Evolutionary conservation across 441 rosid species (phyloP), one percentile per base, ranked within the genome.

Genomic region (Dalechampia spathulata): DNA sequence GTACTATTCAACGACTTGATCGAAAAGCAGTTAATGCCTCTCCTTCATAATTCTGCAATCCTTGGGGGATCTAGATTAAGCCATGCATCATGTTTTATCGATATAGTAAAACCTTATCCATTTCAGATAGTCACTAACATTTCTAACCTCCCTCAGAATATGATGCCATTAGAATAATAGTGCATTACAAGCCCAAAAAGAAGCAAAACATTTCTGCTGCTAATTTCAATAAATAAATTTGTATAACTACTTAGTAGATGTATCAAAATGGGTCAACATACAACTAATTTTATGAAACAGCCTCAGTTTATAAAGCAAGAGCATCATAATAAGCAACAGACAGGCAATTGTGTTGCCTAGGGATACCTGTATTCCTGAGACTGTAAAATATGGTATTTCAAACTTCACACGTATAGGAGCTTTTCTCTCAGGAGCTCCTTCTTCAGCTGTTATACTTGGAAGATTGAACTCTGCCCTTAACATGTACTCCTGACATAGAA

Each of bases 391-490:
- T 22, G 97, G 99, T 69, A 94, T 94, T 77, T 94, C 99, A 54
- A 94, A 94, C 78, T 90, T 90, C 72, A 90, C 96, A 48, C 95
- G 89, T 55, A 94, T 86, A 2, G 99, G 99, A 72, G 99, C 96
- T 72, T 87, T 94, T 70, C 98, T 80, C 69, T 86, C 96, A 21
- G 93, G 94, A 37, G 72, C 62, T 52, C 83, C 88, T 69, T 94
- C 99, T 81, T 94, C 99, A 23, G 83, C 97, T 17, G 88, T 84
- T 74, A 94, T 76, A 55, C 98, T 94, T 59, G 99, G 94, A 70
- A 94, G 99, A 74, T 70, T 80, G 70, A 94, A 86, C 74, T 94
- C 98, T 45, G 96, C 96, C 83, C 97, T 83, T 77, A 94, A 48
- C 99, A 94, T 87, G 55, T 90, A 94, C 66, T 60, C 55, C 55